Conservation (phyloP, 2,329 filamentous ascomycete species). For the Microdochium nivale region DNA sequence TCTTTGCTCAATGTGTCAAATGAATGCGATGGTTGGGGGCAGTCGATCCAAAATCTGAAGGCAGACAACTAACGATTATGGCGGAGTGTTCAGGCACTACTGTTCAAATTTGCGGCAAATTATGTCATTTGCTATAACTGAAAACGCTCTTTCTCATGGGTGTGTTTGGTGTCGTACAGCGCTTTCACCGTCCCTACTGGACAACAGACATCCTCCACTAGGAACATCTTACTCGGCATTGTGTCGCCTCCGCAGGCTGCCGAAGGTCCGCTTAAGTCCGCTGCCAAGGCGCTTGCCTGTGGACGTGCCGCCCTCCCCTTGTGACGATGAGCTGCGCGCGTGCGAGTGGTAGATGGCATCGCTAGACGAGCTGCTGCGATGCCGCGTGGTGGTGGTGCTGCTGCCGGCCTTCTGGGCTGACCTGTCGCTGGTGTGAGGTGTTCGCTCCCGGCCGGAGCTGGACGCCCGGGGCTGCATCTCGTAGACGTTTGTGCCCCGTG, state of each 20-base stretch:
- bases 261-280: slow-evolving; percentile 18
- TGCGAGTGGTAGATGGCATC: slow-evolving; percentile 9
- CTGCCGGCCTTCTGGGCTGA: slow-evolving; percentile 10
- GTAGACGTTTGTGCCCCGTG: slow-evolving; percentile 26
- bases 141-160: no score
- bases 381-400: slow-evolving; percentile 19
- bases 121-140: no score
- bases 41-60: no score
- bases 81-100: no score
- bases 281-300: slow-evolving; percentile 37
- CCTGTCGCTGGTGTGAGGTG: background rate
- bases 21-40: no score
- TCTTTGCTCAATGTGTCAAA: no score
- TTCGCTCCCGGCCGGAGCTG: slow-evolving; percentile 6
- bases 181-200: background rate
- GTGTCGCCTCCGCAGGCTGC: slow-evolving; percentile 17
- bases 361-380: slow-evolving; percentile 33
- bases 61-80: no score
- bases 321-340: slow-evolving; percentile 8
- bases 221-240: background rate
- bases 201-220: background rate
- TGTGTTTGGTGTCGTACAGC: no score
- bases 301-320: slow-evolving; percentile 19
- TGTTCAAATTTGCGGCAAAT: no score
- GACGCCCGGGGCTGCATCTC: slow-evolving; percentile 37